A percentile compares a stretch with the other conserved stretches of the same genome.
Conservation (phyloP, 306 rosid species). For the Dryas alaskensis region DNA sequence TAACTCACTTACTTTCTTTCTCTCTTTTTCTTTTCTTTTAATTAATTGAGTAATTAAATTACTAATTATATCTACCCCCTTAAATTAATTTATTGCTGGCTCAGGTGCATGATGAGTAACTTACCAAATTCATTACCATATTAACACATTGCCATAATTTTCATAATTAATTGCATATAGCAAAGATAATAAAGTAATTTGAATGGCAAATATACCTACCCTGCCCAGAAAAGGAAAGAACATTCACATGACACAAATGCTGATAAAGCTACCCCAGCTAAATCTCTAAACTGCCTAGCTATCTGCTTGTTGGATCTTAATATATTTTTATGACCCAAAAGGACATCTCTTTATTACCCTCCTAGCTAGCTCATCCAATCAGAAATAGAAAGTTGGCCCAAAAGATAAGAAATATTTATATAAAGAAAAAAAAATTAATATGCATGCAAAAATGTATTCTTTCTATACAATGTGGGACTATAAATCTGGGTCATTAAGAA, state of each 20-base stretch:
- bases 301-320: constrained; percentile 1
- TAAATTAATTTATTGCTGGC: background rate
- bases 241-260: constrained; percentile 12
- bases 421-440: too few species aligned
- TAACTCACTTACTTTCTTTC: background rate
- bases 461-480: too few species aligned
- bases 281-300: background rate
- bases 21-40: background rate
- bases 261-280: background rate
- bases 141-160: constrained; percentile 1
- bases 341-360: background rate
- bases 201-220: background rate
- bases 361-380: constrained; percentile 3
- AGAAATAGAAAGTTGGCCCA: background rate
- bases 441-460: too few species aligned
- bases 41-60: too few species aligned
- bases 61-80: background rate
- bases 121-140: background rate
- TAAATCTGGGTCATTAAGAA: too few species aligned
- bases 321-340: background rate
- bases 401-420: background rate
- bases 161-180: background rate
- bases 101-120: background rate
- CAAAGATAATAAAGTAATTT: background rate
- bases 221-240: background rate